Evolutionary conservation across 2,329 filamentous ascomycete genomes (phyloP).

Genomic region (Elsinoe batatas): DNA sequence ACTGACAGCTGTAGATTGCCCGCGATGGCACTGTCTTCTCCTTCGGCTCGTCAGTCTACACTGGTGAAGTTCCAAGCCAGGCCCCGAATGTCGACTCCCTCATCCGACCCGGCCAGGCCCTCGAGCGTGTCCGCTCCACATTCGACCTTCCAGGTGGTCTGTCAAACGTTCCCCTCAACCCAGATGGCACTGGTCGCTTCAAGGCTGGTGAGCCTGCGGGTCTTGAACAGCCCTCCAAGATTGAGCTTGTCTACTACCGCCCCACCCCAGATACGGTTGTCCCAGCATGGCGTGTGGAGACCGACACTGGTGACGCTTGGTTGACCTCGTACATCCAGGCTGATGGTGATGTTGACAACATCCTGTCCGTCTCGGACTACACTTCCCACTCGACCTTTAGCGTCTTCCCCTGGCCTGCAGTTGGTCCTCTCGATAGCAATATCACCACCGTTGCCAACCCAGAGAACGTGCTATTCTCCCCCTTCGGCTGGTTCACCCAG

Average conservation of each 20-base stretch:
- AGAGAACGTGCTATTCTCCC: slow-evolving; percentile 37
- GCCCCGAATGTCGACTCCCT: slow-evolving; percentile 32
- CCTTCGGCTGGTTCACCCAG: slow-evolving; percentile 46
- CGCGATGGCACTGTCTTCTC: slow-evolving; percentile 49
- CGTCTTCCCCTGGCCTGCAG: slow-evolving; percentile 33
- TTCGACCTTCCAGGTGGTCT: slow-evolving; percentile 34
- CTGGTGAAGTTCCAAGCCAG: slow-evolving; percentile 33
- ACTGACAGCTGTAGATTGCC: slow-evolving; percentile 32
- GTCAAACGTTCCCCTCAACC: slow-evolving; percentile 32
- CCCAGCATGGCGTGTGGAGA: slow-evolving; percentile 50
- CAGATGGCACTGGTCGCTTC: slow-evolving; percentile 30
- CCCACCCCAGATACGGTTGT: slow-evolving; percentile 39
- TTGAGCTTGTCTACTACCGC: slow-evolving; percentile 46
- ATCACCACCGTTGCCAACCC: slow-evolving; percentile 41
- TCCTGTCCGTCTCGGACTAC: slow-evolving; percentile 49
- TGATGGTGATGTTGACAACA: slow-evolving; percentile 42
- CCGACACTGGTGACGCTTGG: slow-evolving; percentile 48
- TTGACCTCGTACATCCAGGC: slow-evolving; percentile 49
- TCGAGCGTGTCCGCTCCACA: slow-evolving; percentile 32
- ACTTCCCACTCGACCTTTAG: slow-evolving; percentile 46
- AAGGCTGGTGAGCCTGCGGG: slow-evolving; percentile 42
- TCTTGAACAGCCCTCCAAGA: slow-evolving; percentile 43
- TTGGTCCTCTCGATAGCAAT: slow-evolving; percentile 5
- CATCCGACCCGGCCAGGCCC: slow-evolving; percentile 35
- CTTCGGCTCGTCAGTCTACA: slow-evolving; percentile 43